phyloP scores from a whole-genome alignment of 768 basidiomycete species.

The Paxillus involutus region DNA sequence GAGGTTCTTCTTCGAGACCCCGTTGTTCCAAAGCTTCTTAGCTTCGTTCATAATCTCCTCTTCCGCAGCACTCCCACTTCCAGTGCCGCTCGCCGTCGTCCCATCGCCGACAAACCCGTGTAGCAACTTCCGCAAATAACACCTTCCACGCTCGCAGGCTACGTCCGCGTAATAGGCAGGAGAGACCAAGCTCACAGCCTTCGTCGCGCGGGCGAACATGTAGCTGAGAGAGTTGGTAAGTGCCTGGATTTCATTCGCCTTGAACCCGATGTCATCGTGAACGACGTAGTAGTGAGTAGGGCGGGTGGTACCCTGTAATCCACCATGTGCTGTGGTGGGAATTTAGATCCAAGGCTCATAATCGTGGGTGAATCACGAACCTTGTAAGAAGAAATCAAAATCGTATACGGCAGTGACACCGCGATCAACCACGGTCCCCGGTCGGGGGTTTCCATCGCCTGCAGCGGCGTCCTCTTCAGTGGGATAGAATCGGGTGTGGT shows the following conservation, averaged over 20 bases:
- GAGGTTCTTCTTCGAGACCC: slow-evolving; percentile 47
- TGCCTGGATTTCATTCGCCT: slow-evolving; percentile 49
- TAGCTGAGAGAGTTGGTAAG: slow-evolving; percentile 56
- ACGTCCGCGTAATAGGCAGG: slow-evolving; percentile 46
- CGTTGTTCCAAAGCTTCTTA: slow-evolving; percentile 49
- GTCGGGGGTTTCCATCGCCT: slow-evolving; percentile 47
- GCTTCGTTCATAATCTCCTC: slow-evolving; percentile 58
- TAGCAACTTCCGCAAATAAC: slow-evolving; percentile 50
- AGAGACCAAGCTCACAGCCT: slow-evolving; percentile 37
- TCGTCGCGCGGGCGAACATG: slow-evolving; percentile 61
- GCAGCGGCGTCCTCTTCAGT: slow-evolving; percentile 43
- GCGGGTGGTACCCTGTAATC: slow-evolving; percentile 46
- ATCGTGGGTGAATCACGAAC: slow-evolving; percentile 17
- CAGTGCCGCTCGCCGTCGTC: slow-evolving; percentile 31
- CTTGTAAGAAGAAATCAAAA: slow-evolving; percentile 57
- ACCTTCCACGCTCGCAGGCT: slow-evolving; percentile 54
- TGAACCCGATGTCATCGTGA: slow-evolving; percentile 52
- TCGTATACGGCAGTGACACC: slow-evolving; percentile 55
- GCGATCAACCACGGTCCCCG: slow-evolving; percentile 55
- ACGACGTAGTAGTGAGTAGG: slow-evolving; percentile 59
- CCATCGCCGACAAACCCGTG: slow-evolving; percentile 31
- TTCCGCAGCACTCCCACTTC: slow-evolving; percentile 40
- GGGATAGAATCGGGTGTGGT: slow-evolving; percentile 58
- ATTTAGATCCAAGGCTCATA: background rate
- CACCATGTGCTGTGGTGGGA: slow-evolving; percentile 37